phyloP scores from a whole-genome alignment of 1,139 yeast genomes.

The Pichia sp. region DNA sequence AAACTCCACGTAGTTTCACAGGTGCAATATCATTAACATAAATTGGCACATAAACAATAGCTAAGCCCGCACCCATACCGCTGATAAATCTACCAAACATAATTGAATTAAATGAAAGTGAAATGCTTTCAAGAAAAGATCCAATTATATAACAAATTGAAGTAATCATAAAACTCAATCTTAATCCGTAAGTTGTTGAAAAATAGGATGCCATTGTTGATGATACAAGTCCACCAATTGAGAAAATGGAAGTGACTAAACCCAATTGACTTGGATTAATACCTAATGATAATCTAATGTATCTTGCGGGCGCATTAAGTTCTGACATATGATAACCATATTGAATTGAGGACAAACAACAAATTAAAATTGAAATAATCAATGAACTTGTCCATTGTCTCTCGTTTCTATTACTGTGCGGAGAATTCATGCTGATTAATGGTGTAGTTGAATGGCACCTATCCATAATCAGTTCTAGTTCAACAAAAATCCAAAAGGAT shows the following conservation, averaged over 20 bases:
- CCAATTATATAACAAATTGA: slow-evolving; percentile 54
- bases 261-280: slow-evolving; percentile 56
- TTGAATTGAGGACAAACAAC: slow-evolving; percentile 72
- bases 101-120: slow-evolving; percentile 40
- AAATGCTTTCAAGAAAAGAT: slow-evolving; percentile 51
- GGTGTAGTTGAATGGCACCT: background rate
- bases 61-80: slow-evolving; percentile 84
- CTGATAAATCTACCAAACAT: slow-evolving; percentile 67
- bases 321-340: slow-evolving; percentile 90
- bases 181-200: slow-evolving; percentile 68
- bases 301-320: slow-evolving; percentile 72
- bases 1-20: slow-evolving; percentile 53
- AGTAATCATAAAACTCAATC: slow-evolving; percentile 49
- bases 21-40: slow-evolving; percentile 80
- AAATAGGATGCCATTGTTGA: slow-evolving; percentile 65
- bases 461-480: background rate
- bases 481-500: background rate
- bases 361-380: slow-evolving; percentile 34
- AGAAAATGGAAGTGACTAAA: slow-evolving; percentile 72
- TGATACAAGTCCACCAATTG: slow-evolving; percentile 81
- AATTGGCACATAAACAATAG: slow-evolving; percentile 78
- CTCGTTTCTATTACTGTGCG: background rate
- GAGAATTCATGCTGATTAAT: background rate
- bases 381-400: slow-evolving; percentile 20
- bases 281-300: slow-evolving; percentile 30